A percentile compares a stretch with the other conserved stretches of the same genome.
These are phyloP conservation scores for Cardamine resedifolia DNA, from an alignment of 345 rosid species.

Conservation along the genomic window DNA sequence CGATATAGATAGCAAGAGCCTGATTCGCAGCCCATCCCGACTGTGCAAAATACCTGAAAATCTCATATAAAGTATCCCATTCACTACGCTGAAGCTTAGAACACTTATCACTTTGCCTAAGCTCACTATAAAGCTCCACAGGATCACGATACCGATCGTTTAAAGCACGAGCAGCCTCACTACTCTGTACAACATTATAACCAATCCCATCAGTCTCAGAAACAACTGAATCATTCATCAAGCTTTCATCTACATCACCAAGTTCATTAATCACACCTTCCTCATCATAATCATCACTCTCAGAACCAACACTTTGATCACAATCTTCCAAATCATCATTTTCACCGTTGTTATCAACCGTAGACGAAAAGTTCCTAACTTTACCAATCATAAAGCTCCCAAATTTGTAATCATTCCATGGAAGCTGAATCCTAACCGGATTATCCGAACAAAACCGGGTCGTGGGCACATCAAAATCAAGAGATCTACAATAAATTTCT, in stretches of 20 bases:
- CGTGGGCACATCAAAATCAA: conserved; percentile 31
- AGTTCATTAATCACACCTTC: conserved; percentile 27
- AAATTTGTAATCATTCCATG: conserved; percentile 20
- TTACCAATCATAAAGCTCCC: conserved; percentile 23
- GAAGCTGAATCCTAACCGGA: conserved; percentile 13
- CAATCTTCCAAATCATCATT: conserved; percentile 31
- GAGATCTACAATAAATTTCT: conserved; percentile 34
- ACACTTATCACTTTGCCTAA: conserved; percentile 42
- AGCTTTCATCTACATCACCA: conserved; percentile 19
- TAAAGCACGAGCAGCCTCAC: conserved; percentile 23
- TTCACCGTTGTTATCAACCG: conserved; percentile 26
- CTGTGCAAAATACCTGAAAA: conserved; percentile 49
- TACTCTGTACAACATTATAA: conserved; percentile 25
- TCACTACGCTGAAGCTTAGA: conserved; percentile 43
- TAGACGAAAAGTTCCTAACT: conserved; percentile 43
- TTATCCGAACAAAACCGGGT: conserved; percentile 36
- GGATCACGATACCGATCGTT: conserved; percentile 46
- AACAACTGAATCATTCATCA: background rate
- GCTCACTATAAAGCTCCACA: conserved; percentile 56
- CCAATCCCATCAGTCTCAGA: conserved; percentile 21
- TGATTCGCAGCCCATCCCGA: conserved; percentile 91
- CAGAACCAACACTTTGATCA: conserved; percentile 28
- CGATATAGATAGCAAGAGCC: conserved; percentile 82
- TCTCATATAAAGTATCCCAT: conserved; percentile 46
- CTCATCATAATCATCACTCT: conserved; percentile 27